Evolutionary conservation across 768 basidiomycete genomes (phyloP).

Genomic region (Calocybe indica): DNA sequence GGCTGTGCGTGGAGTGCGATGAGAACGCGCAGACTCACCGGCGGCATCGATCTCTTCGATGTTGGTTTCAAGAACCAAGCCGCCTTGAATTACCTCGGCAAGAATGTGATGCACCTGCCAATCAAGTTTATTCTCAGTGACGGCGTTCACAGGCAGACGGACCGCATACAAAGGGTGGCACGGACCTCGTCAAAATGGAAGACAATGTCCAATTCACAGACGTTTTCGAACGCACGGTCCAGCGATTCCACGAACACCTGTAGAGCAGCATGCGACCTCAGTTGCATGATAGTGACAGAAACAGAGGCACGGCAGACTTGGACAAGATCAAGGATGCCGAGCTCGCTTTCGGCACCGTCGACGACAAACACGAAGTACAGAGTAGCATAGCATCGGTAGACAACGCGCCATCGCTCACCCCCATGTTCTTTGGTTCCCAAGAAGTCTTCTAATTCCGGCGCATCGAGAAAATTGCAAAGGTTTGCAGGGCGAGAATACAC

Average conservation of each 20-base stretch:
- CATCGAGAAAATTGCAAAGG: conserved; percentile 96
- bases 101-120: conserved; percentile 88
- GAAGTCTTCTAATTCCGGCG: conserved; percentile 76
- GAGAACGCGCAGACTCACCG: conserved; percentile 37
- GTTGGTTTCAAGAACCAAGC: conserved; percentile 93
- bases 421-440: conserved; percentile 49
- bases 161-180: not conserved
- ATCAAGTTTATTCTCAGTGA: no score
- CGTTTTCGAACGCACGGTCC: conserved; percentile 95
- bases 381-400: conserved; percentile 94
- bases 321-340: conserved; percentile 93
- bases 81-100: conserved; percentile 95
- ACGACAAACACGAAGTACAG: conserved; percentile 97
- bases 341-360: conserved; percentile 92
- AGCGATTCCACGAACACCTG: conserved; percentile 97
- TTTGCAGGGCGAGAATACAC: conserved; percentile 75
- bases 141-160: no score
- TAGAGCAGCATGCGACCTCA: not conserved
- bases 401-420: conserved; percentile 73
- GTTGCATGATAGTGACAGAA: not conserved
- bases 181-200: conserved; percentile 97
- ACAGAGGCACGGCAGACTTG: conserved; percentile 53
- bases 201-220: conserved; percentile 96
- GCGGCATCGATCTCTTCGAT: conserved; percentile 76
- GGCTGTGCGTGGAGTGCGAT: conserved; percentile 5